These are phyloP conservation scores for Erythrobasidium yunnanense DNA, from an alignment of 768 basidiomycete genomes.

Conservation along the genomic window DNA sequence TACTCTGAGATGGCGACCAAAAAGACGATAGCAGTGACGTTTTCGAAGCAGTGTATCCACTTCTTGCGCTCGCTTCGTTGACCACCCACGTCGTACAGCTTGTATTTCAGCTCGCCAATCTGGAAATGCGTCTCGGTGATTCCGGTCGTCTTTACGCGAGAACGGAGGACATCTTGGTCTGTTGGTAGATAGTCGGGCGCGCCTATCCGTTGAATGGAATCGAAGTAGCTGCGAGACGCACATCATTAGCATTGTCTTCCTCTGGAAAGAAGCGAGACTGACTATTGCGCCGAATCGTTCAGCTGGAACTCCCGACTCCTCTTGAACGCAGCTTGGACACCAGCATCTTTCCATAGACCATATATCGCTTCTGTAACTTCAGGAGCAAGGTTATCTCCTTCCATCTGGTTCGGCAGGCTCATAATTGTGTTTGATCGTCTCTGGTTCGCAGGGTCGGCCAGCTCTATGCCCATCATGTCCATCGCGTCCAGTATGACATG, in stretches of 20 bases:
- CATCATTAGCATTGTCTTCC: background rate
- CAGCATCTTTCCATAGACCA: constrained; percentile 63
- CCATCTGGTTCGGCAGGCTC: constrained; percentile 62
- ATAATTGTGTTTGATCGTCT: constrained; percentile 54
- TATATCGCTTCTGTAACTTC: constrained; percentile 68
- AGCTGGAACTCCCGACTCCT: constrained; percentile 90
- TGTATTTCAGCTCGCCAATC: constrained; percentile 89
- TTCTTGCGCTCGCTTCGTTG: constrained; percentile 83
- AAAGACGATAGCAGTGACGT: constrained; percentile 87
- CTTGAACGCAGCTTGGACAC: constrained; percentile 69
- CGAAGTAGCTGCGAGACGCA: constrained; percentile 58
- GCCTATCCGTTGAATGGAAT: constrained; percentile 74
- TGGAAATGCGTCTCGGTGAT: constrained; percentile 96
- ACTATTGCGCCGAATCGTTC: constrained; percentile 87
- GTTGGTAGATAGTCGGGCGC: constrained; percentile 68
- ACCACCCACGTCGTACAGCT: constrained; percentile 69
- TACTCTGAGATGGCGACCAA: constrained; percentile 89
- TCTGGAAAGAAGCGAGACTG: constrained; percentile 31
- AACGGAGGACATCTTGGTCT: constrained; percentile 88
- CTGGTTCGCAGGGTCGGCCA: constrained; percentile 60
- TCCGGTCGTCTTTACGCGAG: constrained; percentile 92
- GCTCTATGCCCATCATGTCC: constrained; percentile 64
- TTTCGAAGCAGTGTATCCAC: constrained; percentile 92
- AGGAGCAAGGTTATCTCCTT: constrained; percentile 61
- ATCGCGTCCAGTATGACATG: constrained; percentile 89